Percentiles rank a stretch among this genome's conserved stretches.
These are phyloP conservation scores for Macrolepiota albuminosa DNA, from an alignment of 768 basidiomycete genomes.

Conservation along the genomic window DNA sequence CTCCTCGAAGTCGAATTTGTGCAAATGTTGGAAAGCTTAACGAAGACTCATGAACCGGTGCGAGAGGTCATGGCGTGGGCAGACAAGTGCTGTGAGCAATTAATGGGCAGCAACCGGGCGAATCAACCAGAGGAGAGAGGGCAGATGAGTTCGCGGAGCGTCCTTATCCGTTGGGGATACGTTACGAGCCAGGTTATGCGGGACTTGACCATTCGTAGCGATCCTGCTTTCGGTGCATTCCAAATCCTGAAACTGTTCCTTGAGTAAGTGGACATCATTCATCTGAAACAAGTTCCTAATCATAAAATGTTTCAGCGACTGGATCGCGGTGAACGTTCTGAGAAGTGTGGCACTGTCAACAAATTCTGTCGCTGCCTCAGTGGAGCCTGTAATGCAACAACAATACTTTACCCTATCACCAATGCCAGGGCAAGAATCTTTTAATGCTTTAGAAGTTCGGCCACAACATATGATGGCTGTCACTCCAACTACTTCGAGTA, in stretches of 20 bases:
- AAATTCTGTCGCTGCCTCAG: constrained; percentile 87
- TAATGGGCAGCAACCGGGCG: constrained; percentile 67
- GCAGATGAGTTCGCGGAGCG: constrained; percentile 81
- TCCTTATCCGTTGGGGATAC: constrained; percentile 89
- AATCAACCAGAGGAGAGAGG: constrained; percentile 67
- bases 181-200: constrained; percentile 92
- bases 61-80: constrained; percentile 89
- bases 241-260: constrained; percentile 89
- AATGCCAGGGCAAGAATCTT: constrained; percentile 85
- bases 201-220: constrained; percentile 87
- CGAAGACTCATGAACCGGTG: constrained; percentile 75
- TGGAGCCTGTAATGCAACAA: constrained; percentile 89
- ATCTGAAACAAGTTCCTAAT: constrained; percentile 9
- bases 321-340: constrained; percentile 88
- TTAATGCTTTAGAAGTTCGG: constrained; percentile 59
- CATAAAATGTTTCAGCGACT: constrained; percentile 52
- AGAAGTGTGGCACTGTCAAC: constrained; percentile 84
- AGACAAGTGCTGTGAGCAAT: constrained; percentile 80
- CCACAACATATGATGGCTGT: constrained; percentile 63
- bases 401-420: constrained; percentile 83
- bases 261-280: constrained; percentile 51
- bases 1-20: constrained; percentile 84
- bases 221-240: constrained; percentile 90
- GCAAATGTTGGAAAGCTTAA: constrained; percentile 62
- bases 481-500: constrained; percentile 85